Evolutionary conservation across 2,329 filamentous ascomycete species (phyloP), one percentile per base, ranked within the genome.

Genomic region (Aplosporella prunicola): DNA sequence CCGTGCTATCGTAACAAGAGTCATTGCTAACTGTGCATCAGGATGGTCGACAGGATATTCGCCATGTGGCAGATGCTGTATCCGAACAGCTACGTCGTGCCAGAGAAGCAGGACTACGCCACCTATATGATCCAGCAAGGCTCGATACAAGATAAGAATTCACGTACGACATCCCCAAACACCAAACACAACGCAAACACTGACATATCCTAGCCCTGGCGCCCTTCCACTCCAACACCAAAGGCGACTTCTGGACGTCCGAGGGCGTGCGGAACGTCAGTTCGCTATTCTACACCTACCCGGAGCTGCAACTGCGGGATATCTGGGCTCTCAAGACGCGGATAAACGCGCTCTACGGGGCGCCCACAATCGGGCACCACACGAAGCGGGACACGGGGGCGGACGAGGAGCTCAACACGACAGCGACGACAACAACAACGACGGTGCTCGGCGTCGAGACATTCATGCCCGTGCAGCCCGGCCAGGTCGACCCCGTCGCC

Each of bases 11-110:
- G n/a, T n/a, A n/a, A n/a, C n/a, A n/a, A n/a, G n/a, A n/a, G n/a
- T 20, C 8, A 29, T 13, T 17, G 15, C 8, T 10, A 5, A 5
- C 14, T 25, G 39, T n/a, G n/a, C n/a, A n/a, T n/a, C 24, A 64
- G 68, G 44, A 87, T 82, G 57, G 72, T 86, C 6, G 85, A 93
- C 51, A 74, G 85, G 3, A 58, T 83, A 18, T 75, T 86, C 44
- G 75, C 82, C 20, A 71, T 93, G 43, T 91, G 82, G 82, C 82
- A 91, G 61, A 66, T 70, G 1, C 57, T 91, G 9, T 72, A 91
- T 45, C 81, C 80, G 0, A 63, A 75, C 14, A 72, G 72, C 18
- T 89, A 78, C 62, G 71, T 86, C 5, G 61, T 67, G 15, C 70
- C 78, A 1, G 69, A 73, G 43, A 47, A 62, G 5, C 61, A 62